Conservation (phyloP, 805 yeast genomes). For the Ogataea glucozyma region DNA sequence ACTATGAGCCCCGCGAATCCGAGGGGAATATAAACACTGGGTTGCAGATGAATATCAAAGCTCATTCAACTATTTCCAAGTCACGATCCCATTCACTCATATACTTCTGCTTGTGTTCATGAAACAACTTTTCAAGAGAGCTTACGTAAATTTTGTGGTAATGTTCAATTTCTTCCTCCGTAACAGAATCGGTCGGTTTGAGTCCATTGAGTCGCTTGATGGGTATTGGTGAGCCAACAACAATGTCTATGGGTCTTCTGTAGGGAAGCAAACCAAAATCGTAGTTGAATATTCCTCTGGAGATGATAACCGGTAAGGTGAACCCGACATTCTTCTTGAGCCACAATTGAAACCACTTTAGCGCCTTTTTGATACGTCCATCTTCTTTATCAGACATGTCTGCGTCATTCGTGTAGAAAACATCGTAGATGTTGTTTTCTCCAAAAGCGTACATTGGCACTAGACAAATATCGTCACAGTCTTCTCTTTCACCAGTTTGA, state of each 20-base stretch:
- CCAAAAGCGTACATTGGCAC: slow-evolving; percentile 94
- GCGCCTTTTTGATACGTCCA: slow-evolving; percentile 35
- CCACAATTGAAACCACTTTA: slow-evolving; percentile 65
- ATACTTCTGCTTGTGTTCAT: slow-evolving; percentile 60
- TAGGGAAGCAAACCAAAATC: slow-evolving; percentile 91
- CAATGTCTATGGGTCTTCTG: slow-evolving; percentile 76
- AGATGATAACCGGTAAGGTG: slow-evolving; percentile 88
- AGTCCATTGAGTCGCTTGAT: slow-evolving; percentile 27
- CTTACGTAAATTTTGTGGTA: slow-evolving; percentile 73
- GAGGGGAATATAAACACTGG: neutral
- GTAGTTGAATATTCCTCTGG: slow-evolving; percentile 88
- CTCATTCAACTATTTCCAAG: slow-evolving; percentile 45
- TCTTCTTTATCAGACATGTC: slow-evolving; percentile 20
- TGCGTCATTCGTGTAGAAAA: slow-evolving; percentile 34
- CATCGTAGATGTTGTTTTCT: slow-evolving; percentile 63
- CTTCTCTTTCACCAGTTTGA: slow-evolving; percentile 1
- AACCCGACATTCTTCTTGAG: slow-evolving; percentile 73
- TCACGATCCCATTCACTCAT: slow-evolving; percentile 49
- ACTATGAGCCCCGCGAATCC: too few relatives aligned
- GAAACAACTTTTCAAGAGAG: slow-evolving; percentile 62
- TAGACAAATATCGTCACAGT: slow-evolving; percentile 57
- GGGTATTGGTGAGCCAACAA: slow-evolving; percentile 65
- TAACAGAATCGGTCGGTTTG: slow-evolving; percentile 29
- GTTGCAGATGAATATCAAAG: neutral
- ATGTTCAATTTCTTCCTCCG: slow-evolving; percentile 55